A percentile compares a stretch with the other conserved stretches of the same genome.
Evolutionary conservation across 805 yeast genomes (phyloP).

Genomic region (Ogataea trehalophila): DNA sequence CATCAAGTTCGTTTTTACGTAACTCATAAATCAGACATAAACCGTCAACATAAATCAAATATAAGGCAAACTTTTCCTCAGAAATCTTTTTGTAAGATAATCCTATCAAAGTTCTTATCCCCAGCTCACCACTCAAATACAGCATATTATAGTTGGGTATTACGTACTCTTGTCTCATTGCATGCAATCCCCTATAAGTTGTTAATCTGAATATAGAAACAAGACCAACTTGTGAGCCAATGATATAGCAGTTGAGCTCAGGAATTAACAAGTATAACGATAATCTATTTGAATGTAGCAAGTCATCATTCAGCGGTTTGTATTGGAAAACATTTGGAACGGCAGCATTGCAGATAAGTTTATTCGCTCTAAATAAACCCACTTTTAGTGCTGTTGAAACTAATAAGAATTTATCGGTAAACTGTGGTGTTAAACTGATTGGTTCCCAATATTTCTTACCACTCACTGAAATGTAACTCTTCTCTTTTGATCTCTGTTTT

Average conservation of each 20-base stretch:
- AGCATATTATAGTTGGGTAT: constrained; percentile 29
- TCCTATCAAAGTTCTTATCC: constrained; percentile 23
- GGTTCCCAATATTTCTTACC: constrained; percentile 28
- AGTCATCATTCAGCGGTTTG: constrained; percentile 34
- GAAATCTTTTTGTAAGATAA: constrained; percentile 12
- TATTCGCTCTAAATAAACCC: constrained; percentile 41
- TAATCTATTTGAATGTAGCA: constrained; percentile 23
- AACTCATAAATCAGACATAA: constrained; percentile 22
- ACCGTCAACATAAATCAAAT: constrained; percentile 25
- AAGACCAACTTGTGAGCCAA: constrained; percentile 41
- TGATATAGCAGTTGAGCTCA: constrained; percentile 35
- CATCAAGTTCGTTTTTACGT: constrained; percentile 3
- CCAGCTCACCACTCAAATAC: constrained; percentile 17
- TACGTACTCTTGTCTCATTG: constrained; percentile 40
- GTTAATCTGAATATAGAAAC: constrained; percentile 39
- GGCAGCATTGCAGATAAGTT: constrained; percentile 44
- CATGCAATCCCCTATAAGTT: constrained; percentile 35
- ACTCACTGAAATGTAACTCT: constrained; percentile 22
- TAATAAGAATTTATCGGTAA: constrained; percentile 31
- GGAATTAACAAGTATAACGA: constrained; percentile 33
- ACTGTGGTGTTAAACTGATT: constrained; percentile 12
- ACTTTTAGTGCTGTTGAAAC: constrained; percentile 41
- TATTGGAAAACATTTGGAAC: constrained; percentile 36
- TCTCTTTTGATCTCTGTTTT: constrained; percentile 18
- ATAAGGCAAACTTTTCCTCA: constrained; percentile 12